Base-by-base conservation (phyloP, 192 early-diverging fungal genomes). In the Coemansia sp. region DNA sequence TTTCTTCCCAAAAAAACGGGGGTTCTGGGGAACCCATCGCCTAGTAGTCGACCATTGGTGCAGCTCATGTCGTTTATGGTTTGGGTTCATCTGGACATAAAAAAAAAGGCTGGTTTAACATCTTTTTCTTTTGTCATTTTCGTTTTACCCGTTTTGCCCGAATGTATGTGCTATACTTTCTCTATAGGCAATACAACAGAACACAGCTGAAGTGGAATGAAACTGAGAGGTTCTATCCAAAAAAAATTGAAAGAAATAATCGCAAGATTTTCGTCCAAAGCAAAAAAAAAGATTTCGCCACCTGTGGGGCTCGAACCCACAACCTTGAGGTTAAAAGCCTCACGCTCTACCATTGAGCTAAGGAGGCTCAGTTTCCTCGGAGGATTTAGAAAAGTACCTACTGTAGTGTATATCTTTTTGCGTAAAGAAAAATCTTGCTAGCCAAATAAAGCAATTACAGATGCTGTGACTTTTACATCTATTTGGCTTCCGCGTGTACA, bases 251-350 rank as follows among this genome's bases (percentile, higher is more conserved):
- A 49, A 16, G 18, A 49, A 49, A n/a, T 25, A 49, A 5, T 1
- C 0, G 48, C 48, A 49, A 49, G 20, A 49, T n/a, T 16, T 18
- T 18, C 18, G 12, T 13, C 7, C 4, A 9, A 26, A 7, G 23
- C 7, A 15, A 26, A 26, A 51, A 26, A 26, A 26, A 51, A 51
- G 8, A 2, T 8, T 7, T 7, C 55, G 55, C 55, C 31, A 18
- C n/a, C 30, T 33, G 55, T 57, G 55, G 55, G 55, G 55, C 55
- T 57, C 55, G 55, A 57, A 57, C 55, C 55, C 55, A 57, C 55
- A 34, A 57, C 55, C 55, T 57, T 57, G 55, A 57, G 55, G 55
- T 57, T 57, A 57, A 57, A 57, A 57, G 55, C 55, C 55, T 18
- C 55, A 57, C 55, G 55, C 55, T 57, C 55, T 57, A 34, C 55